Evolutionary conservation across 805 yeast species (phyloP).

Genomic region (Nadsonia fulvescens): DNA sequence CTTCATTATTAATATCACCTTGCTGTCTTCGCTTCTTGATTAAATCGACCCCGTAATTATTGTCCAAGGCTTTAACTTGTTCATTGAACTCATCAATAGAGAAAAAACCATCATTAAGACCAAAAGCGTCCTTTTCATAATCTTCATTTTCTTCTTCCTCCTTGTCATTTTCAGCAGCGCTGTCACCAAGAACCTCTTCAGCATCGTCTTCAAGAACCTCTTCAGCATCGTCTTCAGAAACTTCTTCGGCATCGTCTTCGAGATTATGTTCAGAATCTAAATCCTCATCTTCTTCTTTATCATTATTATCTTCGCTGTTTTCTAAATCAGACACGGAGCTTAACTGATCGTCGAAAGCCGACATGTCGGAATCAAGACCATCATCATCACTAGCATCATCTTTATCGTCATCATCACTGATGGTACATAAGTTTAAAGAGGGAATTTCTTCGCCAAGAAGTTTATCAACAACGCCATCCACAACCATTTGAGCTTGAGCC

Average conservation of each 20-base stretch:
- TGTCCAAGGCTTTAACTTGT: conserved; percentile 51
- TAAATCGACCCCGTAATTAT: conserved; percentile 31
- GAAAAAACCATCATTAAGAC: conserved; percentile 70
- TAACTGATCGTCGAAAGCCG: conserved; percentile 6
- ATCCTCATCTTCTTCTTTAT: conserved; percentile 3
- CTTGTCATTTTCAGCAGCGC: conserved; percentile 11
- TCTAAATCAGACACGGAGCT: conserved; percentile 8
- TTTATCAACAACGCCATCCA: conserved; percentile 58
- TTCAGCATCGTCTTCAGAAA: conserved; percentile 6
- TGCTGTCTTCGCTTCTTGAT: conserved; percentile 24
- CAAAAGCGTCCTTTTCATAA: conserved; percentile 19
- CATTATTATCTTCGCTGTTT: conserved; percentile 9
- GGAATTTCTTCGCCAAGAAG: conserved; percentile 41
- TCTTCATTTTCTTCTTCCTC: conserved; percentile 9
- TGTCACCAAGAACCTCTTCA: too few relatives aligned
- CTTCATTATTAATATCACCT: conserved; percentile 28
- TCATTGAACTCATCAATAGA: conserved; percentile 69
- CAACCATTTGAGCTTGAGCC: conserved; percentile 77
- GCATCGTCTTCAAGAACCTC: conserved; percentile 9
- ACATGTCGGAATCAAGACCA: conserved; percentile 10
- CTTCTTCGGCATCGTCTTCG: conserved; percentile 8
- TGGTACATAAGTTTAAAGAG: too few relatives aligned
- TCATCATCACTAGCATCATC: conserved; percentile 13
- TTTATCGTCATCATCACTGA: conserved; percentile 18
- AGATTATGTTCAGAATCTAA: conserved; percentile 1